phyloP scores from a whole-genome alignment of 176 grass and related monocot species.

The Triticum monococcum region DNA sequence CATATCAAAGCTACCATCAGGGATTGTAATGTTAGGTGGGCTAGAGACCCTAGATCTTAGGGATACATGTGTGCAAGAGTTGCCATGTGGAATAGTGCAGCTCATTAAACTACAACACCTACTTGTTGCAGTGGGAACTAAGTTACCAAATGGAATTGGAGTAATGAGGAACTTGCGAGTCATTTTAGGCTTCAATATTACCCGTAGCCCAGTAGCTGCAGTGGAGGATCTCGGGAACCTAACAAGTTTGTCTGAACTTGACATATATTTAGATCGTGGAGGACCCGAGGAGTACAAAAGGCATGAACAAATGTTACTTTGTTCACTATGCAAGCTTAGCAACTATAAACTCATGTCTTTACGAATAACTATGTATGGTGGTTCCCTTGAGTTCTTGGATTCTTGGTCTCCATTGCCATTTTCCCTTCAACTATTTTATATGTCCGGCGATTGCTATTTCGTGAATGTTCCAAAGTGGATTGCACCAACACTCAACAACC shows the following conservation, averaged over 20 bases:
- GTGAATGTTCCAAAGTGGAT: background rate
- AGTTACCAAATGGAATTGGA: no score
- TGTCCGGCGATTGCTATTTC: background rate
- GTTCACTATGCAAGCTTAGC: background rate
- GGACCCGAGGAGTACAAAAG: background rate
- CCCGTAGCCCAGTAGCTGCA: background rate
- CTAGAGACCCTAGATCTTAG: no score
- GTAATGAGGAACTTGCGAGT: background rate
- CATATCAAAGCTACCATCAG: no score
- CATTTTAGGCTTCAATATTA: background rate
- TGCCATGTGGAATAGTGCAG: no score
- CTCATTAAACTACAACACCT: no score
- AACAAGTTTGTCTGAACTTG: background rate
- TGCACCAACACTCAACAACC: background rate
- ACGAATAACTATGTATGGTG: background rate
- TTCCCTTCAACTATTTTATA: background rate
- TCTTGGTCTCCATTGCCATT: background rate
- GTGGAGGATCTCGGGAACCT: background rate
- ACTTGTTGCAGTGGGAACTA: no score
- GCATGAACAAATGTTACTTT: background rate
- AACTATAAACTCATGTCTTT: background rate
- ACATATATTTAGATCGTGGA: background rate
- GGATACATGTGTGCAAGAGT: no score
- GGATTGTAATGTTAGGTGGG: no score
- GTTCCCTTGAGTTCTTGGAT: background rate